A percentile compares a stretch with the other conserved stretches of the same genome.
Evolutionary conservation across 768 basidiomycete species (phyloP).

Genomic region (Boletus reticuloceps): DNA sequence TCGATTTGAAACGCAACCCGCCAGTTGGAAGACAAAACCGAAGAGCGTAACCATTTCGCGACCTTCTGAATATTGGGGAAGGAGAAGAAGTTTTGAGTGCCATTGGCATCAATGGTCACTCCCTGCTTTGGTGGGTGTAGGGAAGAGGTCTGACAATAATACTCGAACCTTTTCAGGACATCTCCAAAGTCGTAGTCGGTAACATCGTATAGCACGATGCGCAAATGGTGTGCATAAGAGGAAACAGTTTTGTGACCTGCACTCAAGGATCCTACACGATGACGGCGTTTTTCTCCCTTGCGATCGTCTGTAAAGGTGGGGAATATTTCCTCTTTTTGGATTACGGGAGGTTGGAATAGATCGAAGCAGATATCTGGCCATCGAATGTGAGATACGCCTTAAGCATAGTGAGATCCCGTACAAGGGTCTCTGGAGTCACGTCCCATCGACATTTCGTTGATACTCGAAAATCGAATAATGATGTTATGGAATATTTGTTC

Average conservation of each 20-base stretch:
- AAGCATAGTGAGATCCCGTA: slow-evolving; percentile 29
- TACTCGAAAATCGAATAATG: slow-evolving; percentile 53
- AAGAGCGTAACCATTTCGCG: slow-evolving; percentile 39
- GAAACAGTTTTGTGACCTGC: slow-evolving; percentile 56
- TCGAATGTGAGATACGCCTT: slow-evolving; percentile 9
- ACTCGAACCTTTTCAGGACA: slow-evolving; percentile 46
- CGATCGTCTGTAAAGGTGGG: slow-evolving; percentile 40
- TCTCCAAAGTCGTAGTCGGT: slow-evolving; percentile 32
- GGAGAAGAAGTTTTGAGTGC: slow-evolving; percentile 49
- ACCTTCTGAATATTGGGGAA: slow-evolving; percentile 45
- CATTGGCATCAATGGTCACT: slow-evolving; percentile 47
- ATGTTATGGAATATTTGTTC: slow-evolving; percentile 53
- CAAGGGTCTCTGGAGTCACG: slow-evolving; percentile 62
- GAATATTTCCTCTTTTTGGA: slow-evolving; percentile 61
- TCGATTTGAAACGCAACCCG: slow-evolving; percentile 75
- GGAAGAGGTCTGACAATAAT: slow-evolving; percentile 52
- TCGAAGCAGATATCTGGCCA: slow-evolving; percentile 67
- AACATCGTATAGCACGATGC: slow-evolving; percentile 56
- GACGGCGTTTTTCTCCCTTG: slow-evolving; percentile 40
- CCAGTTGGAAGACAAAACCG: slow-evolving; percentile 46
- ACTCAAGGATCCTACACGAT: slow-evolving; percentile 57
- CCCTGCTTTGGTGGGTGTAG: slow-evolving; percentile 35
- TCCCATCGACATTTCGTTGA: slow-evolving; percentile 60
- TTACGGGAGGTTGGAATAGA: slow-evolving; percentile 57
- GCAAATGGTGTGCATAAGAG: slow-evolving; percentile 70